Evolutionary conservation across 805 yeast genomes (phyloP).

Genomic region (Kurtzmaniella cleridarum): DNA sequence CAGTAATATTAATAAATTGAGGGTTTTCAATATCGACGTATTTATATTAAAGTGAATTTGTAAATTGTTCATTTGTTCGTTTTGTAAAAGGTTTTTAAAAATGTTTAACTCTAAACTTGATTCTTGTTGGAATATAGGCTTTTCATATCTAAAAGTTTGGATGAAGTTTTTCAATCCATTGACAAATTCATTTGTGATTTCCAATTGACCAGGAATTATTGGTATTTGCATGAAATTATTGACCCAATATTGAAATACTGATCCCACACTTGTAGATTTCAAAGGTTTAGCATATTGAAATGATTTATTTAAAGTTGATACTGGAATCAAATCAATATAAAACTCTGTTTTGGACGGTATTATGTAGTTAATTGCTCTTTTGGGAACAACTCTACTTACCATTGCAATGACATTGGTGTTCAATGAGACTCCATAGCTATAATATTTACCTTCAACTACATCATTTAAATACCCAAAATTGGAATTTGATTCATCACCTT

Average conservation of each 20-base stretch:
- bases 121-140: background rate
- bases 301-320: background rate
- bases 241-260: slow-evolving; percentile 19
- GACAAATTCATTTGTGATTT: slow-evolving; percentile 8
- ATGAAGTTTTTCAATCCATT: slow-evolving; percentile 13
- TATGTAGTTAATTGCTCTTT: slow-evolving; percentile 20
- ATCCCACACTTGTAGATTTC: slow-evolving; percentile 18
- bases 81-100: slow-evolving; percentile 13
- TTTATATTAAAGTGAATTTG: slow-evolving; percentile 21
- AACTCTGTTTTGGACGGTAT: slow-evolving; percentile 20
- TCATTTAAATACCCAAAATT: slow-evolving; percentile 12
- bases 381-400: slow-evolving; percentile 21
- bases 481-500: slow-evolving; percentile 6
- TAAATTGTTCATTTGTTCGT: slow-evolving; percentile 10
- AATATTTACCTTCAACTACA: slow-evolving; percentile 21
- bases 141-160: background rate
- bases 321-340: slow-evolving; percentile 18
- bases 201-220: slow-evolving; percentile 9
- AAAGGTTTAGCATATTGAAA: background rate
- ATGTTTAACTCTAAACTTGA: background rate
- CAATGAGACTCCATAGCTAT: slow-evolving; percentile 19
- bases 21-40: slow-evolving; percentile 12
- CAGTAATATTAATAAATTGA: slow-evolving; percentile 11
- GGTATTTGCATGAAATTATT: slow-evolving; percentile 15
- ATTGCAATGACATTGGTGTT: slow-evolving; percentile 17